Evolutionary conservation across 345 rosid genomes (phyloP).

Genomic region (Corymbia maculata): DNA sequence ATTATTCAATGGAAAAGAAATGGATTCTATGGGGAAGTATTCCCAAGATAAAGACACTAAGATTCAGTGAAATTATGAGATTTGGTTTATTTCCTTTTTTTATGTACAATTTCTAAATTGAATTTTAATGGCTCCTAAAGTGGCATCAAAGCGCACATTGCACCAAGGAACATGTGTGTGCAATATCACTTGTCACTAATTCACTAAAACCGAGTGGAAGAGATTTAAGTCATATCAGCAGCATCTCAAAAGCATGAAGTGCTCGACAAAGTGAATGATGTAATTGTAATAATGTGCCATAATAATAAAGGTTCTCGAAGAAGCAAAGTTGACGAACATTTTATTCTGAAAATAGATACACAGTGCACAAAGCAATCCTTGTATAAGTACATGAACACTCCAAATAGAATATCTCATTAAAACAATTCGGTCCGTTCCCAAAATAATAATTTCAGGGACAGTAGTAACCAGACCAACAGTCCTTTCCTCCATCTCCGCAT

Average conservation of each 20-base stretch:
- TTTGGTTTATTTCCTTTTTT: too few relatives aligned
- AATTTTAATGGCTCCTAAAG: too few relatives aligned
- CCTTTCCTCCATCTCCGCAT: too few relatives aligned
- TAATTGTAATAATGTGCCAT: not conserved
- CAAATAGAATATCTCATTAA: not conserved
- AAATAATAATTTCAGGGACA: slow-evolving; percentile 27
- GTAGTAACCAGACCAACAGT: slow-evolving; percentile 35
- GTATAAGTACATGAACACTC: not conserved
- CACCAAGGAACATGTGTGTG: too few relatives aligned
- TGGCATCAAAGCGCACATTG: too few relatives aligned
- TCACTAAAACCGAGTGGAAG: not conserved
- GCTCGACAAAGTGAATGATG: not conserved
- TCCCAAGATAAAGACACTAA: too few relatives aligned
- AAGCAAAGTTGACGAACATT: not conserved
- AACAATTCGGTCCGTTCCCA: not conserved
- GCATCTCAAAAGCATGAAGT: not conserved
- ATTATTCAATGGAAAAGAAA: too few relatives aligned
- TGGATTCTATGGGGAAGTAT: too few relatives aligned
- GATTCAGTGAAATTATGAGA: too few relatives aligned
- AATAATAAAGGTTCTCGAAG: not conserved
- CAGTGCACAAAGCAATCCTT: not conserved
- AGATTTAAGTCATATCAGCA: not conserved
- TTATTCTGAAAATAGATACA: not conserved
- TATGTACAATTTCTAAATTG: too few relatives aligned
- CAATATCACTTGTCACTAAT: not conserved